Base-by-base conservation (phyloP, 179 eudicot genomes). In the Drosera spatulata region DNA sequence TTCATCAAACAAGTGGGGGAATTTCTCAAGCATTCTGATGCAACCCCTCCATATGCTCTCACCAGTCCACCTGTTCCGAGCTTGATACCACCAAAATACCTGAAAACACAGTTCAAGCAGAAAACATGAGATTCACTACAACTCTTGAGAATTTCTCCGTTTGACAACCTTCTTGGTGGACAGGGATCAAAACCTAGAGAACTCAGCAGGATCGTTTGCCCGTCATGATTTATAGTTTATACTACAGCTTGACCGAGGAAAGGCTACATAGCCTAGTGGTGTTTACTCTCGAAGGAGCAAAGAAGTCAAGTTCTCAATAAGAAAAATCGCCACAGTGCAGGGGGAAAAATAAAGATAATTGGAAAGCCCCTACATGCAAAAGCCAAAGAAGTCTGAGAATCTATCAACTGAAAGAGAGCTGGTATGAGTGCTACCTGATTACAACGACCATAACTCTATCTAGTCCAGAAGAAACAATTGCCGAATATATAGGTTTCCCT, bases 401-500 rank as follows among this genome's bases (percentile, higher is more conserved):
- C n/a, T 10, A 46, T 7, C 13, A 10, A 14, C 13, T 7, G 53
- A 4, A 10, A 50, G 13, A 10, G 10, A 10, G n/a, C 4, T 15
- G 10, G 55, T 33, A 7, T 15, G 2, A 63, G 14, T 50, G 61
- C 14, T 79, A 91, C 97, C 97, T 85, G 67, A 82, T 80, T 15
- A 91, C 95, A 37, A 91, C 95, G 9, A 91, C 91, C 91, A 91
- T 88, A 47, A 91, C 81, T 77, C 97, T 85, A 71, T 91, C 97
- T 54, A 88, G 72, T 46, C 95, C 97, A 37, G 91, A 91, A 12
- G 94, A 77, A 50, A 37, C 85, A 68, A 88, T 85, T 1, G 97
- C 93, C 47, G 96, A 85, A 73, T 70, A 77, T 56, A 91, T 91
- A 3, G 97, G 97, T 67, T 88, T 91, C 14, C 97, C 96, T 72